Base-by-base conservation (phyloP, 2,329 filamentous ascomycete genomes). In the Chalaropsis thielavioides region DNA sequence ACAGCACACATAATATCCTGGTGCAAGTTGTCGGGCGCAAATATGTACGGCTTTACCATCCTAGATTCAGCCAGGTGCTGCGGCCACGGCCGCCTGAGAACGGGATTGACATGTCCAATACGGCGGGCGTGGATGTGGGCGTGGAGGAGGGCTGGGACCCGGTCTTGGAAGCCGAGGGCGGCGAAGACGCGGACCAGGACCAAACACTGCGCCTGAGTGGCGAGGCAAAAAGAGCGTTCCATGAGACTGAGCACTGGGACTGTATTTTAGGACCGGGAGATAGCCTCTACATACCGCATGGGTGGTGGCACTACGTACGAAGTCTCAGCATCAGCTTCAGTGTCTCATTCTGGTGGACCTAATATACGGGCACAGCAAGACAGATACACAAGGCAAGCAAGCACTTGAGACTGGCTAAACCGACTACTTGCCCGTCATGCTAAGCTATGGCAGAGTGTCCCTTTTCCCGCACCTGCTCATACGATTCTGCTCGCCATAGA, bases 271-370 rank as follows among this genome's bases (percentile, higher is more conserved):
- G 81, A 38, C 87, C 88, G 0, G 94, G 92, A 0, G 91, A 99
- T 63, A 88, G 85, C 68, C 73, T 99, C 63, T 94, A 96, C 72
- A 89, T 99, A 63, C 94, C 94, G 0, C 81, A 90, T 4, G 94
- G 92, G 0, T 99, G 94, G 92, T 99, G 94, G 94, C 94, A 99
- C 77, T 97, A 96, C 74, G 89, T 97, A 2, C 81, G 89, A 67
- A 90, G 90, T 61, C 73, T 97, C 71, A 90, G 84, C 65, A 83
- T 89, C 22, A 96, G 92, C 72, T 92, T 95, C 71, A 96, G 92
- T 69, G 91, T 97, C 13, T 96, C 91, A 72, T 97, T 96, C 72
- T 99, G 94, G 94, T 99, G 90, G 88, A 88, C 89, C 69, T 82
- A 44, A 15, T 24, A 24, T 24, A 41, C 13, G 11, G 2, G 49